Conservation (phyloP, 116 monocot genomes). For the Posidonia oceanica region DNA sequence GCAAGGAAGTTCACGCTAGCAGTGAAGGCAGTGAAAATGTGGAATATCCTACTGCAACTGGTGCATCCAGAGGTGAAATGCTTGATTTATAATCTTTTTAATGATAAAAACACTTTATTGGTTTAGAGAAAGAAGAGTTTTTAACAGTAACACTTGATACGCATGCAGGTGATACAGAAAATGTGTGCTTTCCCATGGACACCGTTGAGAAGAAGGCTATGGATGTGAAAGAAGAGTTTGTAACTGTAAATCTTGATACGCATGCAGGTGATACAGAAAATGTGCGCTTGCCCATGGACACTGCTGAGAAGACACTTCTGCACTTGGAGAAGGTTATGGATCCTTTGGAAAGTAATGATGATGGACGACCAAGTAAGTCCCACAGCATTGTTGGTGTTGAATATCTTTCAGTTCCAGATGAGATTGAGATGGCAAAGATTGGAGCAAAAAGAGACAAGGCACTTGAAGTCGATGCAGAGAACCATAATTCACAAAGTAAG, state of each 20-base stretch:
- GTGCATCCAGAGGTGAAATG: background rate
- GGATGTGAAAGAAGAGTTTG: too few species aligned
- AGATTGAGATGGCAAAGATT: background rate
- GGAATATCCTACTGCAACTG: background rate
- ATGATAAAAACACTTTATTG: background rate
- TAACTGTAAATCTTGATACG: background rate
- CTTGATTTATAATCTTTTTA: slow-evolving; percentile 1
- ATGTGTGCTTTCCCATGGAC: background rate
- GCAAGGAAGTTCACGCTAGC: background rate
- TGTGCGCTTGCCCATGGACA: background rate
- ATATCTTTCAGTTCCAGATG: background rate
- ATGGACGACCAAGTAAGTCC: background rate
- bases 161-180: background rate
- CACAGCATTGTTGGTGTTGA: background rate
- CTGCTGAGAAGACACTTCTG: too few species aligned
- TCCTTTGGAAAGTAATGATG: background rate
- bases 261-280: background rate
- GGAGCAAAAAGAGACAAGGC: background rate
- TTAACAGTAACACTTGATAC: background rate
- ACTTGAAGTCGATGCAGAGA: background rate
- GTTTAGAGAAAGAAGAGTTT: background rate
- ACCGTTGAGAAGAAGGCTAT: background rate
- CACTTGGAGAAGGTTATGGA: too few species aligned
- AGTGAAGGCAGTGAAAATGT: background rate
- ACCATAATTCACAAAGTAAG: background rate